A percentile compares a stretch with the other conserved stretches of the same genome.
phyloP scores from a whole-genome alignment of 805 yeast species.

The Ogataea methylovora region DNA sequence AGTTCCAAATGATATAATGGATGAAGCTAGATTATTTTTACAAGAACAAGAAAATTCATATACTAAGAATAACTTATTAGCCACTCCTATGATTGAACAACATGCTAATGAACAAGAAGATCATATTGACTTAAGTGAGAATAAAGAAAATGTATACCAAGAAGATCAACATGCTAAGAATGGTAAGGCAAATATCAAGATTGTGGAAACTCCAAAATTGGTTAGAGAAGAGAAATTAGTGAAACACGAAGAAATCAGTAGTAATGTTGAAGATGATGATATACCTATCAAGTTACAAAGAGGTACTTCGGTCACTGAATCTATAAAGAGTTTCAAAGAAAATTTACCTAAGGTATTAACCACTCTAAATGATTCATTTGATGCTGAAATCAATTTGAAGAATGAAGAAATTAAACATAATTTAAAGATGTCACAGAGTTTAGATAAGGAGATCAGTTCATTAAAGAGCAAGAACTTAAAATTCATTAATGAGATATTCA shows the following conservation, averaged over 20 bases:
- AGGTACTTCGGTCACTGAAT: neutral
- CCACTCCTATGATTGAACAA: neutral
- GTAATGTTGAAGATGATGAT: neutral
- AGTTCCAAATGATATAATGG: constrained; percentile 13
- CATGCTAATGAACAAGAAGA: too few species aligned
- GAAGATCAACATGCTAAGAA: constrained; percentile 2
- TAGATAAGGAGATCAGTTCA: constrained; percentile 32
- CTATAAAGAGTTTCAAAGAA: constrained; percentile 8
- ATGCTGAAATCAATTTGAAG: constrained; percentile 30
- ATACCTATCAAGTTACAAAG: neutral
- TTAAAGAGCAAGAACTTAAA: constrained; percentile 12
- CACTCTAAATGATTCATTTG: constrained; percentile 15
- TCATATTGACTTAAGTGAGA: constrained; percentile 35
- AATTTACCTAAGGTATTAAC: constrained; percentile 13
- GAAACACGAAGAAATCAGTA: too few species aligned
- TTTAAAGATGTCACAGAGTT: constrained; percentile 29
- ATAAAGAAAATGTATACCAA: constrained; percentile 43
- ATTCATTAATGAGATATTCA: constrained; percentile 12
- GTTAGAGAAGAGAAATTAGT: neutral
- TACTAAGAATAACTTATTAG: neutral
- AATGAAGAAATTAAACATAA: constrained; percentile 47
- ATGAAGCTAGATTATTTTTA: too few species aligned
- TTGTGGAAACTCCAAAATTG: neutral
- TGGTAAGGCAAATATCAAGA: neutral
- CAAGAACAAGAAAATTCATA: too few species aligned